Evolutionary conservation across 345 rosid species (phyloP).

Genomic region (Combretum micranthum): DNA sequence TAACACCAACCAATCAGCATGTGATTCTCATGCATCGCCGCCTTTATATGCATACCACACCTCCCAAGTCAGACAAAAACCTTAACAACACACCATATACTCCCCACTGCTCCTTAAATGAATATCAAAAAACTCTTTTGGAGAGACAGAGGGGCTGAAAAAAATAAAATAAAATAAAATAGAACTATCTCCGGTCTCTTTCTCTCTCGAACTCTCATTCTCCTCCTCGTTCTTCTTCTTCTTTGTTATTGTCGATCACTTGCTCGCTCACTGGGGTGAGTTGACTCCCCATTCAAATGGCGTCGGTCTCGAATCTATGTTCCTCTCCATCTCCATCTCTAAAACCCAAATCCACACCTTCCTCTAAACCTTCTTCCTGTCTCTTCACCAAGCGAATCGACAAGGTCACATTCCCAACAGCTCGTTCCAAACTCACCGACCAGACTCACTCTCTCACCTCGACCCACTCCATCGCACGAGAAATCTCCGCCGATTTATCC

Average conservation of each 20-base stretch:
- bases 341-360: conserved; percentile 16
- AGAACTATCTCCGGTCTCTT: too few relatives aligned
- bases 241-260: conserved; percentile 19
- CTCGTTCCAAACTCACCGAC: conserved; percentile 15
- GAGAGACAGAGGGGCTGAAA: too few relatives aligned
- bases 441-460: conserved; percentile 9
- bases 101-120: too few relatives aligned
- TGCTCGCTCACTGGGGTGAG: neutral
- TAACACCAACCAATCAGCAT: conserved; percentile 13
- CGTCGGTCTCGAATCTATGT: conserved; percentile 43
- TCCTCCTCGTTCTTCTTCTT: neutral
- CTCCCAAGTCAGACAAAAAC: too few relatives aligned
- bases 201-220: too few relatives aligned
- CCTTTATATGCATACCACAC: too few relatives aligned
- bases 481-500: conserved; percentile 38
- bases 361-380: conserved; percentile 16
- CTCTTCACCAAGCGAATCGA: conserved; percentile 19
- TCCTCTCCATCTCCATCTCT: conserved; percentile 31
- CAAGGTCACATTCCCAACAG: conserved; percentile 28
- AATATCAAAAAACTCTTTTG: too few relatives aligned
- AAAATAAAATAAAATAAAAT: too few relatives aligned
- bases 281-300: conserved; percentile 28
- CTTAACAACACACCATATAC: too few relatives aligned
- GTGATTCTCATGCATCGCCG: conserved; percentile 12
- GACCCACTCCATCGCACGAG: conserved; percentile 47